Percentiles rank a stretch among this genome's conserved stretches.
These are phyloP conservation scores for Bipolaris cookei DNA, from an alignment of 2,329 filamentous ascomycete species.

Conservation along the genomic window DNA sequence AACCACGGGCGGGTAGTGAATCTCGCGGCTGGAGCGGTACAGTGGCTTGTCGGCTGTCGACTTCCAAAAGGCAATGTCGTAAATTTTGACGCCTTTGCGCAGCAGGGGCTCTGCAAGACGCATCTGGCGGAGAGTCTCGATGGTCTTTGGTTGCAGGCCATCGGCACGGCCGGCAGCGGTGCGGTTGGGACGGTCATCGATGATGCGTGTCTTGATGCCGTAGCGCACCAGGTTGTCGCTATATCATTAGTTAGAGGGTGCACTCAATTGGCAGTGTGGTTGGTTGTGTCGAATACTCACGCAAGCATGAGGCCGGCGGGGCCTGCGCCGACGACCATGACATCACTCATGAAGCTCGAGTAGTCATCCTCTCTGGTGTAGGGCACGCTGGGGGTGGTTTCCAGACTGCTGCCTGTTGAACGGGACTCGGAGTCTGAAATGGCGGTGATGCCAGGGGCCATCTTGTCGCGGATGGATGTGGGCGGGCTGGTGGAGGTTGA, in stretches of 20 bases:
- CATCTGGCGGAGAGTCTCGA: slow-evolving; percentile 77
- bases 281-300: slow-evolving; percentile 32
- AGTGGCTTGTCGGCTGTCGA: slow-evolving; percentile 53
- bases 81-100: slow-evolving; percentile 71
- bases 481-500: slow-evolving; percentile 33
- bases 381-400: slow-evolving; percentile 26
- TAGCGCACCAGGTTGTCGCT: slow-evolving; percentile 67
- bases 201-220: slow-evolving; percentile 68
- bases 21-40: slow-evolving; percentile 67
- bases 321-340: slow-evolving; percentile 52
- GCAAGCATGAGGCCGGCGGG: slow-evolving; percentile 54
- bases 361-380: slow-evolving; percentile 33
- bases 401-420: slow-evolving; percentile 34
- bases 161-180: slow-evolving; percentile 74
- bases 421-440: slow-evolving; percentile 31
- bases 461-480: slow-evolving; percentile 41
- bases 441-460: slow-evolving; percentile 41
- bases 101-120: slow-evolving; percentile 72
- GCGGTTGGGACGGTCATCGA: slow-evolving; percentile 72
- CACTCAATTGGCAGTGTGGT: background rate
- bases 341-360: slow-evolving; percentile 47
- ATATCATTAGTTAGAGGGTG: slow-evolving; percentile 11
- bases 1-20: slow-evolving; percentile 66
- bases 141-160: slow-evolving; percentile 77
- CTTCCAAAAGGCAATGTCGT: slow-evolving; percentile 75